These are phyloP conservation scores for Aspergillus candidus DNA, from an alignment of 2,329 filamentous ascomycete genomes.

Conservation along the genomic window DNA sequence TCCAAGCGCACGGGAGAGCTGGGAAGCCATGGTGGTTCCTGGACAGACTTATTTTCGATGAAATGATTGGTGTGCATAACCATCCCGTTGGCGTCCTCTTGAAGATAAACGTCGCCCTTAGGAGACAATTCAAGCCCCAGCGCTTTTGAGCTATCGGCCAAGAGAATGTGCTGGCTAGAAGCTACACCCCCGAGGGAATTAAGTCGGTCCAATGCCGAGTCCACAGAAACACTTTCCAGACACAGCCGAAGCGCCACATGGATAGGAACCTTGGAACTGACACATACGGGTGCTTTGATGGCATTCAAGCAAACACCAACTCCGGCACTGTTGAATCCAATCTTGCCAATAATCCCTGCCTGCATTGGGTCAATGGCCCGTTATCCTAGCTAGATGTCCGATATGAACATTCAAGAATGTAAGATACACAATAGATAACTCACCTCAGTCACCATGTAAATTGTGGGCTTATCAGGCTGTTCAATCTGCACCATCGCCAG, in stretches of 20 bases:
- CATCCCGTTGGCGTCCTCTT: conserved; percentile 27
- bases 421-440: not conserved
- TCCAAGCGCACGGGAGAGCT: conserved; percentile 30
- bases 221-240: conserved; percentile 47
- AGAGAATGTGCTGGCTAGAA: conserved; percentile 50
- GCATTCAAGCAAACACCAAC: conserved; percentile 59
- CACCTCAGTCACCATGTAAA: conserved; percentile 51
- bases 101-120: conserved; percentile 29
- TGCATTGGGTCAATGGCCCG: not conserved
- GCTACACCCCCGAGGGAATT: conserved; percentile 47
- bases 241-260: conserved; percentile 54
- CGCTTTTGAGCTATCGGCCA: conserved; percentile 41
- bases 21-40: conserved; percentile 28
- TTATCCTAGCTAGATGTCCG: not conserved
- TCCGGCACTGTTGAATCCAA: conserved; percentile 55
- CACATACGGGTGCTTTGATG: conserved; percentile 52
- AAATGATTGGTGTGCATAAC: conserved; percentile 45
- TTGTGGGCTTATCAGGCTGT: conserved; percentile 41
- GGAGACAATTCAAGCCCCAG: conserved; percentile 26
- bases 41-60: conserved; percentile 27
- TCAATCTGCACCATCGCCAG: conserved; percentile 47
- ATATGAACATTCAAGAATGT: not conserved
- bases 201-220: conserved; percentile 43
- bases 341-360: conserved; percentile 58
- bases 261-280: conserved; percentile 49